Conservation (phyloP, 768 basidiomycete genomes). For the Obba rivulosa region DNA sequence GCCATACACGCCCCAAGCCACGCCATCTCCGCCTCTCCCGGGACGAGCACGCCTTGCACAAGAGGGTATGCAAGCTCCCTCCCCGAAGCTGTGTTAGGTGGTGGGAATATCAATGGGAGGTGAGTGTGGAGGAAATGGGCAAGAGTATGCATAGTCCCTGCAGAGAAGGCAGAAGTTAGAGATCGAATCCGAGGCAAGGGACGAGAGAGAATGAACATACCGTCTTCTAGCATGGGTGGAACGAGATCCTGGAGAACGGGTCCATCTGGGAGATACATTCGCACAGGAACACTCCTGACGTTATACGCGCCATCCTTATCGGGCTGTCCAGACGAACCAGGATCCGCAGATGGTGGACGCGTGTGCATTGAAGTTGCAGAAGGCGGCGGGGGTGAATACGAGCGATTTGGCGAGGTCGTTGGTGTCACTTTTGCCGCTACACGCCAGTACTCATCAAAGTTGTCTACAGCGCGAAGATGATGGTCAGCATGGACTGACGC, state of each 20-base stretch:
- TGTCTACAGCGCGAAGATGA: no score
- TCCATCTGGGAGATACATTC: slow-evolving; percentile 86
- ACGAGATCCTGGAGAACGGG: slow-evolving; percentile 90
- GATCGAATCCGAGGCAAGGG: not conserved
- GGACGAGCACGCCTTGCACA: slow-evolving; percentile 80
- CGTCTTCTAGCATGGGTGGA: slow-evolving; percentile 72
- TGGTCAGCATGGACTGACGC: no score
- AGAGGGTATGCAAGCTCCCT: slow-evolving; percentile 66
- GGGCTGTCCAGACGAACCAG: slow-evolving; percentile 32
- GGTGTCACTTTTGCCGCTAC: slow-evolving; percentile 93
- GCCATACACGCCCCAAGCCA: slow-evolving; percentile 92
- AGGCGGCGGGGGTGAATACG: slow-evolving; percentile 48
- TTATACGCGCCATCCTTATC: slow-evolving; percentile 85
- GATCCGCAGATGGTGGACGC: slow-evolving; percentile 62
- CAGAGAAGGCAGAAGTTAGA: slow-evolving; percentile 8
- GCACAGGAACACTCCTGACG: slow-evolving; percentile 82
- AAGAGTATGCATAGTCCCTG: slow-evolving; percentile 73
- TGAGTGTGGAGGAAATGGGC: slow-evolving; percentile 61
- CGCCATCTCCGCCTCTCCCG: slow-evolving; percentile 83
- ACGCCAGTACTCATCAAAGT: slow-evolving; percentile 93
- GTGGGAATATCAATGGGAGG: slow-evolving; percentile 76
- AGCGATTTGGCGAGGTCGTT: slow-evolving; percentile 57
- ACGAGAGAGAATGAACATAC: slow-evolving; percentile 51
- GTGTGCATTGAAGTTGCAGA: slow-evolving; percentile 53
- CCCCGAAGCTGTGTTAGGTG: slow-evolving; percentile 21